Evolutionary conservation across 495 filamentous ascomycete species (phyloP), one percentile per base, ranked within the genome.

Genomic region (Platismatia glauca): DNA sequence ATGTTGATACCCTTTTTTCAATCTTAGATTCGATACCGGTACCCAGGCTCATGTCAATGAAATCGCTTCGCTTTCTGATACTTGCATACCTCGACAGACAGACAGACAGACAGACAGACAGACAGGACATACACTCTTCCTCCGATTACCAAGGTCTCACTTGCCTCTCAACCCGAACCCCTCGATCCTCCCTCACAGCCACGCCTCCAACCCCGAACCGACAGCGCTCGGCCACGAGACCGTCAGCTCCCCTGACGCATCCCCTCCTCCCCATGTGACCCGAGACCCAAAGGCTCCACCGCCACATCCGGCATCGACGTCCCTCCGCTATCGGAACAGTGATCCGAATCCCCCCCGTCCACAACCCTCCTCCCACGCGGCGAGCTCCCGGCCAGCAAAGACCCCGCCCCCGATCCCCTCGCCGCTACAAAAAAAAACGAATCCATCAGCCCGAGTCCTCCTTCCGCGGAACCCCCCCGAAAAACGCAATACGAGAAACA

Each of bases 1-100:
- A 46, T 35, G 41, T 62, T 44, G 52, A 41, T 56, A 41, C 24
- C 33, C 11, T 62, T 33, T 35, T 34, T 22, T n/a, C n/a, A n/a
- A n/a, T n/a, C 24, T 15, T 53, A 33, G 0, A 53, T 20, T 33
- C 15, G 16, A 31, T 33, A n/a, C 33, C 29, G 50, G 24, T 15
- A 52, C 24, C 27, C 5, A 52, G 9, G 29, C 1, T 33, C 29
- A 31, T 52, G 3, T 31, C 13, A 16, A 52, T 27, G 44, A 13
- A 4, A n/a, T 12, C n/a, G n/a, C 20, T 46, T 50, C 24, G 27
- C 50, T 20, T 11, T n/a, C 50, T 33, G 7, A 53, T 53, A 7
- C 15, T 18, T 3, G 24, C 46, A 15, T 50, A 2, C 11, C 29
- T 50, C 18, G 48, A 48, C 0, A 15, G 11, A 37, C 9, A 39